Evolutionary conservation across 148 eudicot genomes (phyloP), one percentile per base, ranked within the genome.

Genomic region (Silene conica): DNA sequence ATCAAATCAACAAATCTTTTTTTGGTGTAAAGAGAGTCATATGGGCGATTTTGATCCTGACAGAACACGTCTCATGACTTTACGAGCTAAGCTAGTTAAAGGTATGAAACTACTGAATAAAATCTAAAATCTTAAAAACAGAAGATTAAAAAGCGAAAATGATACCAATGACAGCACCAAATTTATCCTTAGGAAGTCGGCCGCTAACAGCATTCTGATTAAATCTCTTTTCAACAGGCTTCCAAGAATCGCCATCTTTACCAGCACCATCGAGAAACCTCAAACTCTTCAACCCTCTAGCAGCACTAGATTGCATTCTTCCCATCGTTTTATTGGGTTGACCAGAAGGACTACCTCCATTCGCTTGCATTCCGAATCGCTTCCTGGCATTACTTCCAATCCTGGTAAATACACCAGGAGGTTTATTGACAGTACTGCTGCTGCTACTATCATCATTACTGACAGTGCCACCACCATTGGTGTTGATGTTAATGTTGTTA

Each of bases 211-310:
- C 74, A 72, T 85, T 73, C 76, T 77, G 82, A 62, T 82, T 68
- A 26, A 96, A 96, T 4, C 95, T 83, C 64, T 79, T 89, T 82
- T 96, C 88, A n/a, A 89, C 77, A 19, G 89, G 80, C 69, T 73
- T 87, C 99, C 96, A 96, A 0, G 87, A 85, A 55, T 90, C 96
- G 5, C 85, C 96, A 67, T 90, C 97, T 66, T 90, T 92, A 16
- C 92, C 92, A 0, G 88, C 85, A 52, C 83, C 84, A 66, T 96
- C 92, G 16, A 96, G 88, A 69, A 96, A 96, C 9, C 90, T 76
- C 20, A 96, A 74, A 80, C 96, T 86, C 71, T 78, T 82, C 25
- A 96, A 80, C 10, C 97, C 97, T 70, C 83, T 81, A 1, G 78
- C 80, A 0, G 96, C 93, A 8, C 88, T 83, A 1, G 96, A 90